Conservation (phyloP, 1,139 yeast species). For the Groenewaldozyma sp. region DNA sequence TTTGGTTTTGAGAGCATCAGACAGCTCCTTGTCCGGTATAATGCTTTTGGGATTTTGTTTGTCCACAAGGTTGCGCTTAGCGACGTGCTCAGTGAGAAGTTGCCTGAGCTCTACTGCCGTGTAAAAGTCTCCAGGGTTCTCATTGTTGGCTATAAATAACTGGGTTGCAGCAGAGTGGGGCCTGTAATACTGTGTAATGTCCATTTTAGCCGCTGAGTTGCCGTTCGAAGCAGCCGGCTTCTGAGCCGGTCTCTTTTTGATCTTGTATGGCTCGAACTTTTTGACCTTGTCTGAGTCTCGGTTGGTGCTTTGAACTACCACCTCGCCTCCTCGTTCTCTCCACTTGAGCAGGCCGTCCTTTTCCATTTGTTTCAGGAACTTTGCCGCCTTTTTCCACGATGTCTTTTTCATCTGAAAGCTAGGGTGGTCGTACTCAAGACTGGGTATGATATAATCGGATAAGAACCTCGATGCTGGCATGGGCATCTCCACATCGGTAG, state of each 20-base stretch:
- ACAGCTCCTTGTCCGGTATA: slow-evolving; percentile 42
- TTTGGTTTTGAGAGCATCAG: slow-evolving; percentile 24
- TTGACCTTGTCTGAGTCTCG: slow-evolving; percentile 44
- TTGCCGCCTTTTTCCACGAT: slow-evolving; percentile 82
- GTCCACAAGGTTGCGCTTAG: slow-evolving; percentile 41
- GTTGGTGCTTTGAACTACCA: slow-evolving; percentile 44
- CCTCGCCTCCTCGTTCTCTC: slow-evolving; percentile 74
- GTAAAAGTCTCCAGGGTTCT: slow-evolving; percentile 37
- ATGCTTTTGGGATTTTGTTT: slow-evolving; percentile 41
- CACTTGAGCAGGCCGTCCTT: slow-evolving; percentile 54
- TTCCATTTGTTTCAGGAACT: slow-evolving; percentile 77
- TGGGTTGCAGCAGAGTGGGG: slow-evolving; percentile 20
- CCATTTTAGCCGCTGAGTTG: slow-evolving; percentile 9
- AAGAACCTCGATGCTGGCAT: slow-evolving; percentile 58
- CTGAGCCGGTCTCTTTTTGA: slow-evolving; percentile 15
- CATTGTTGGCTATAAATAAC: slow-evolving; percentile 41
- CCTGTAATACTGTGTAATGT: slow-evolving; percentile 21
- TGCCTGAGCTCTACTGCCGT: slow-evolving; percentile 45
- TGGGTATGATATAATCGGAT: slow-evolving; percentile 56
- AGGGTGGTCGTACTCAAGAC: slow-evolving; percentile 55
- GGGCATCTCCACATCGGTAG: slow-evolving; percentile 48
- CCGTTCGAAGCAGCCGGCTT: neutral
- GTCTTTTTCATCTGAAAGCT: slow-evolving; percentile 67
- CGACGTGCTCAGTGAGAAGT: slow-evolving; percentile 48
- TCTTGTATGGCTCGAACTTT: slow-evolving; percentile 56